phyloP scores from a whole-genome alignment of 2,329 filamentous ascomycete genomes.

The Hymenoscyphus occultus region DNA sequence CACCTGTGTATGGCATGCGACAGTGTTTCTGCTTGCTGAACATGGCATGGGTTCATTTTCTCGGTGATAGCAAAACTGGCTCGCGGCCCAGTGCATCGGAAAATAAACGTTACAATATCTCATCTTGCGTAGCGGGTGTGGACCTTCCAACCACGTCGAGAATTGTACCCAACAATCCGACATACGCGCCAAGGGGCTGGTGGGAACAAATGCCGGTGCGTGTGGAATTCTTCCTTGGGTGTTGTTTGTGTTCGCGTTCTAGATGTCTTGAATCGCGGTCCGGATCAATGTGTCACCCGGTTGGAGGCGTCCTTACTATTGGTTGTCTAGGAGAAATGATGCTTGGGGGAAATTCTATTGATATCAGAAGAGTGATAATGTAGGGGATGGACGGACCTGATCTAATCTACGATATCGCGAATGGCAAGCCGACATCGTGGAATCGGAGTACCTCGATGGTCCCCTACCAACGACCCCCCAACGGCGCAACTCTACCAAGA shows the following conservation, averaged over 20 bases:
- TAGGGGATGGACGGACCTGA: neutral
- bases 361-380: neutral
- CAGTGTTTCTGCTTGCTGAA: neutral
- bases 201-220: neutral
- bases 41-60: conserved; percentile 7
- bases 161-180: neutral
- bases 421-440: neutral
- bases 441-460: neutral
- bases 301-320: neutral
- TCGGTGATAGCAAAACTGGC: conserved; percentile 5
- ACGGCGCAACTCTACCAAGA: neutral
- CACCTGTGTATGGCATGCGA: conserved; percentile 3
- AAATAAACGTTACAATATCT: conserved; percentile 10
- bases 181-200: conserved; percentile 1
- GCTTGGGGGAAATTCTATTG: neutral
- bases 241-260: neutral
- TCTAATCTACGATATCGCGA: conserved; percentile 1
- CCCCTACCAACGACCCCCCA: neutral
- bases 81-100: neutral
- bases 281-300: conserved; percentile 1
- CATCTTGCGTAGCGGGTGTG: neutral
- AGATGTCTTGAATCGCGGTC: neutral
- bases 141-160: neutral
- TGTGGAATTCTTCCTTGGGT: conserved; percentile 2
- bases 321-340: neutral